Evolutionary conservation across 1,139 yeast genomes (phyloP).

Genomic region (Magnusiomyces sp.): DNA sequence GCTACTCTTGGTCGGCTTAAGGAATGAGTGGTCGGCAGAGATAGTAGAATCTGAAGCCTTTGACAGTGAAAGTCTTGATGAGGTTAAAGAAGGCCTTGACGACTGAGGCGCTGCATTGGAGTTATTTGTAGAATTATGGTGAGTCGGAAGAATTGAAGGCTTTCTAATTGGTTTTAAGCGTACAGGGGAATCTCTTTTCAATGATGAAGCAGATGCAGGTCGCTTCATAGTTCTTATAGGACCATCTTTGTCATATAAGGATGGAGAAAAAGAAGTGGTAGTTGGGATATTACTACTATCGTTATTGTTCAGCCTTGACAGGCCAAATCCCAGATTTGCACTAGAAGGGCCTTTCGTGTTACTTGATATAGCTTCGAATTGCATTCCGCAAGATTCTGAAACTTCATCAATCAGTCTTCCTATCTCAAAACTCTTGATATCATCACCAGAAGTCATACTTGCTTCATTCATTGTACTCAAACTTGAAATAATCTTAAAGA

Average conservation of each 20-base stretch:
- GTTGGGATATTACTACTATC: not conserved
- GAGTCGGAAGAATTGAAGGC: too few species aligned
- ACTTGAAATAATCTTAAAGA: constrained; percentile 3
- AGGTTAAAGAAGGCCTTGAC: too few species aligned
- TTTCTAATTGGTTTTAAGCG: not conserved
- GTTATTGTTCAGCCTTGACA: too few species aligned
- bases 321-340: too few species aligned
- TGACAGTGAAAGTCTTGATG: too few species aligned
- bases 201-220: not conserved
- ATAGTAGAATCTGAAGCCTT: too few species aligned
- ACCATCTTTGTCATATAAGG: not conserved
- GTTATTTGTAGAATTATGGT: too few species aligned
- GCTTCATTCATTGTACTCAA: not conserved
- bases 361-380: not conserved
- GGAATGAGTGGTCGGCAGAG: too few species aligned
- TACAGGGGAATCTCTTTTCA: not conserved
- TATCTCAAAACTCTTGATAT: not conserved
- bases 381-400: not conserved
- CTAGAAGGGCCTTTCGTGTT: too few species aligned
- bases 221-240: not conserved
- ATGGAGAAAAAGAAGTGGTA: not conserved
- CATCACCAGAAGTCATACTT: not conserved
- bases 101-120: too few species aligned
- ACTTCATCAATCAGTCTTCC: not conserved
- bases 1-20: too few species aligned